Conservation (phyloP, 2,329 filamentous ascomycete species). For the Aspergillus fumigatus region DNA sequence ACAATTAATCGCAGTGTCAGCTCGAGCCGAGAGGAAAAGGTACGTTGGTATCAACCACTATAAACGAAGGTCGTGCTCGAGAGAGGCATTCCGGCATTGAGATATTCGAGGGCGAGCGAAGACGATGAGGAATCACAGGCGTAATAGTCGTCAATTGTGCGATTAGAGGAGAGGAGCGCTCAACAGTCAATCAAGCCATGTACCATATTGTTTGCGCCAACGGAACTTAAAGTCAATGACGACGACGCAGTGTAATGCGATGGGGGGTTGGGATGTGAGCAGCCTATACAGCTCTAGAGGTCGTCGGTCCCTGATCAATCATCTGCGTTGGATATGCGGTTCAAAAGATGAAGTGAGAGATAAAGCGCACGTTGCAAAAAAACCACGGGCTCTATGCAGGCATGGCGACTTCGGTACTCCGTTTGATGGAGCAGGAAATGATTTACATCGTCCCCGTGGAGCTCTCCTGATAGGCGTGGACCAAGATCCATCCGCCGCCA, state of each 20-base stretch:
- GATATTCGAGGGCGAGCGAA: background rate
- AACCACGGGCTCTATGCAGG: background rate
- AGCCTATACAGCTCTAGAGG: background rate
- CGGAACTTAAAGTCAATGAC: slow-evolving; percentile 2
- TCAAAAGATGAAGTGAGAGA: background rate
- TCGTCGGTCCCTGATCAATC: background rate
- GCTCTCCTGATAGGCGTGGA: background rate
- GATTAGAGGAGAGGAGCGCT: background rate
- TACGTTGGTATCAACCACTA: slow-evolving; percentile 1
- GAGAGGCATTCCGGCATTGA: slow-evolving; percentile 12
- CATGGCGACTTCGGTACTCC: background rate
- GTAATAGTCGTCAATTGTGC: background rate
- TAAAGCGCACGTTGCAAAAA: slow-evolving; percentile 12
- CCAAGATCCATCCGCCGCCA: background rate
- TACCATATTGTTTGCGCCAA: slow-evolving; percentile 6
- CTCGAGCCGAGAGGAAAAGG: background rate
- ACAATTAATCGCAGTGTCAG: slow-evolving; percentile 1
- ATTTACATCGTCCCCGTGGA: slow-evolving; percentile 11
- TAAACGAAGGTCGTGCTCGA: background rate
- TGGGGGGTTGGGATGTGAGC: background rate
- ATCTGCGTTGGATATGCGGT: background rate
- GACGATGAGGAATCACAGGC: background rate
- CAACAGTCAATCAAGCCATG: slow-evolving; percentile 7
- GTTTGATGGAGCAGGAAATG: slow-evolving; percentile 3
- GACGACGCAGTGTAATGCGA: slow-evolving; percentile 7